These are phyloP conservation scores for Zopfia rhizophila DNA, from an alignment of 2,329 filamentous ascomycete species.

Conservation along the genomic window DNA sequence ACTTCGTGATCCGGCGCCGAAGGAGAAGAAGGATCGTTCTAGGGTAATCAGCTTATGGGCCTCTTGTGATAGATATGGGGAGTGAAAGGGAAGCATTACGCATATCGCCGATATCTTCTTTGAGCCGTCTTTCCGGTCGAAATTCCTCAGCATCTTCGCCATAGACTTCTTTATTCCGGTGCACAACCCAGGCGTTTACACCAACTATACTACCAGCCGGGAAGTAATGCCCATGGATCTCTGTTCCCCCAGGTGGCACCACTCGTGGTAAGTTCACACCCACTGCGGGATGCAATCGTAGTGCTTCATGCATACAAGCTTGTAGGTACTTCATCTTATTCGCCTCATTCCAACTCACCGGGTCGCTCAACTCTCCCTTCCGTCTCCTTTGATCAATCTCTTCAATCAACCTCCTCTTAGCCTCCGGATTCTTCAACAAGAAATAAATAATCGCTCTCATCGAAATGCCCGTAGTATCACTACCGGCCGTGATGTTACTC, in stretches of 20 bases:
- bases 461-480: conserved; percentile 57
- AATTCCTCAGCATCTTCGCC: conserved; percentile 26
- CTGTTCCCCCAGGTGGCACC: conserved; percentile 22
- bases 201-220: conserved; percentile 20
- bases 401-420: conserved; percentile 23
- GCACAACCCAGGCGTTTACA: conserved; percentile 26
- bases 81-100: no score
- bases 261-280: conserved; percentile 22
- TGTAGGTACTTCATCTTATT: conserved; percentile 28
- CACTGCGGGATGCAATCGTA: conserved; percentile 27
- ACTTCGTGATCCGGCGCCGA: conserved; percentile 43
- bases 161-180: conserved; percentile 23
- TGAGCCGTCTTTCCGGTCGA: conserved; percentile 24
- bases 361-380: conserved; percentile 20
- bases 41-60: neutral
- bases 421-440: conserved; percentile 27
- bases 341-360: conserved; percentile 14
- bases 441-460: conserved; percentile 39
- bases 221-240: conserved; percentile 20
- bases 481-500: conserved; percentile 52
- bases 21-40: conserved; percentile 48
- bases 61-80: neutral
- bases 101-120: no score
- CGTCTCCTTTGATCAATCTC: conserved; percentile 24
- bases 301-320: conserved; percentile 28